Evolutionary conservation across 129 eudicot genomes (phyloP).

Genomic region (Apium graveolens): DNA sequence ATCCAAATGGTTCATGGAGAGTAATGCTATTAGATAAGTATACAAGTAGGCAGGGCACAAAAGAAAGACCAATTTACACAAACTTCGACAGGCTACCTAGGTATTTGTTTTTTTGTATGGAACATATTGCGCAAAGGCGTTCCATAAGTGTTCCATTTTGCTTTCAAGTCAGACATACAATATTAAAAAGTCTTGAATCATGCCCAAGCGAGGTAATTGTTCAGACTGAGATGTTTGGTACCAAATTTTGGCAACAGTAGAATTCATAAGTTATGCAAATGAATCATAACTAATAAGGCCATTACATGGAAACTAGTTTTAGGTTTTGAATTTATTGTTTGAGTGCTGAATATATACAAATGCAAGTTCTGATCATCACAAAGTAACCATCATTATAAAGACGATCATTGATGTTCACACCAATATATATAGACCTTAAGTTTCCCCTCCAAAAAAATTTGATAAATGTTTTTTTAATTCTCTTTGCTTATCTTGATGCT

Average conservation of each 20-base stretch:
- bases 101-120: conserved; percentile 63
- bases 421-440: too few relatives aligned
- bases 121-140: conserved; percentile 50
- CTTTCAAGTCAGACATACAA: conserved; percentile 42
- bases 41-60: too few relatives aligned
- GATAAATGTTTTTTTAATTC: background rate
- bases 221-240: background rate
- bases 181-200: conserved; percentile 49
- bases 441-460: background rate
- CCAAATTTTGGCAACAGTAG: too few relatives aligned
- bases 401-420: too few relatives aligned
- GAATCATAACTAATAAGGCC: background rate
- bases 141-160: conserved; percentile 29
- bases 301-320: too few relatives aligned
- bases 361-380: too few relatives aligned
- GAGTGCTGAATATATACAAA: too few relatives aligned
- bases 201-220: conserved; percentile 42
- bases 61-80: background rate
- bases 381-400: too few relatives aligned
- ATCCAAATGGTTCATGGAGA: conserved; percentile 61
- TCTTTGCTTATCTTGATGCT: background rate
- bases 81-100: conserved; percentile 39
- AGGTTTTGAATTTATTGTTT: too few relatives aligned
- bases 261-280: too few relatives aligned
- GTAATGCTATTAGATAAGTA: background rate